These are phyloP conservation scores for Penicillium expansum DNA, from an alignment of 2,329 filamentous ascomycete species.

Conservation along the genomic window DNA sequence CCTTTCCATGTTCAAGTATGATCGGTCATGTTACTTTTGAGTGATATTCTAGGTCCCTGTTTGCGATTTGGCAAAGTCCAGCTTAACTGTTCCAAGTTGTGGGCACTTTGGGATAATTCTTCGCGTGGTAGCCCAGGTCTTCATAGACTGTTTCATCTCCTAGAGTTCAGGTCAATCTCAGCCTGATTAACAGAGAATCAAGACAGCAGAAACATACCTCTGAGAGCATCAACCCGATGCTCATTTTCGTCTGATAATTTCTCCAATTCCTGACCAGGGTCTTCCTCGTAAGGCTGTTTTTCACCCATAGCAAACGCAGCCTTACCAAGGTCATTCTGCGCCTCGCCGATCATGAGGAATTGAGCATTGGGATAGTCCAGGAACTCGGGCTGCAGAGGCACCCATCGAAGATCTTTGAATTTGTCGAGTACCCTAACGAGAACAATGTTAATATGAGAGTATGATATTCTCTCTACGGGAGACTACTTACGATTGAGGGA, in stretches of 20 bases:
- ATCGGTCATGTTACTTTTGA: background rate
- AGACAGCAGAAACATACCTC: constrained; percentile 43
- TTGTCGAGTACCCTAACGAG: constrained; percentile 61
- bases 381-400: constrained; percentile 68
- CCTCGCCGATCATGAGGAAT: constrained; percentile 71
- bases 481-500: constrained; percentile 61
- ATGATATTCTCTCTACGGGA: background rate
- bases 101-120: constrained; percentile 63
- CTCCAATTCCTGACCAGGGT: constrained; percentile 69
- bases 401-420: constrained; percentile 72
- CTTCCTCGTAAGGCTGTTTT: constrained; percentile 57
- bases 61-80: background rate
- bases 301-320: constrained; percentile 35
- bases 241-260: constrained; percentile 73
- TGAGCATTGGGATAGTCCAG: constrained; percentile 74
- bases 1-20: no score
- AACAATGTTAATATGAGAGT: background rate
- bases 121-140: constrained; percentile 57
- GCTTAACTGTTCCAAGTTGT: constrained; percentile 55
- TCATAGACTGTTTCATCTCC: constrained; percentile 61
- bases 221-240: constrained; percentile 60
- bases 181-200: background rate
- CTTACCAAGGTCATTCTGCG: constrained; percentile 35
- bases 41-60: background rate
- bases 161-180: constrained; percentile 22